Evolutionary conservation across 176 grass and related monocot genomes (phyloP).

Genomic region (Carex scoparia): DNA sequence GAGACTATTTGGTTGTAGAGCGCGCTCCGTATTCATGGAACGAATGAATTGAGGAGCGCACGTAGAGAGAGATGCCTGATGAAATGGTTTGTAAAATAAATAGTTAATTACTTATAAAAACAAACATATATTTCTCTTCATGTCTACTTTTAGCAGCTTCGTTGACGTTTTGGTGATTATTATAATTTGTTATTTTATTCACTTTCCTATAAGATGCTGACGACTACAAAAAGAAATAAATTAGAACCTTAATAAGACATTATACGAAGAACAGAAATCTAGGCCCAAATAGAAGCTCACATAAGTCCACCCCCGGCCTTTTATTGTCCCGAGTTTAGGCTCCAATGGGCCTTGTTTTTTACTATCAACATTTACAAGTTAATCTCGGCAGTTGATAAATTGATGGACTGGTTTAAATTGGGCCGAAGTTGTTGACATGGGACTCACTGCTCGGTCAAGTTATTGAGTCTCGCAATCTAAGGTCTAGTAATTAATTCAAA

Average conservation of each 20-base stretch:
- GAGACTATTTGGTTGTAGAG: constrained; percentile 88
- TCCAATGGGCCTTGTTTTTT: not conserved
- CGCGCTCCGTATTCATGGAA: constrained; percentile 81
- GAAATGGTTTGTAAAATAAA: not conserved
- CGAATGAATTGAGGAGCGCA: constrained; percentile 20
- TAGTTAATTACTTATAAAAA: not conserved
- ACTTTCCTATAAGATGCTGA: not conserved
- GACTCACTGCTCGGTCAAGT: not conserved
- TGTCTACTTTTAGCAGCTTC: not conserved
- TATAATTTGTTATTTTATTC: not conserved
- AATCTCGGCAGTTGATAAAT: not conserved
- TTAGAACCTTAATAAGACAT: not conserved
- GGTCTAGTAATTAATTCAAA: not conserved
- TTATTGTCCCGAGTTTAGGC: not conserved
- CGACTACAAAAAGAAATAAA: not conserved
- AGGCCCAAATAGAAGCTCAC: not conserved
- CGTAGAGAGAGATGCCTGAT: not conserved
- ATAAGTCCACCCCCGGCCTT: not conserved
- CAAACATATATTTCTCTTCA: not conserved
- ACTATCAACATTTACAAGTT: not conserved
- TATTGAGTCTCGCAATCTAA: not conserved
- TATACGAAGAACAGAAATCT: not conserved
- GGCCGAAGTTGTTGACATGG: not conserved
- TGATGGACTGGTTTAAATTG: not conserved
- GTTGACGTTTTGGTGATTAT: not conserved